These are phyloP conservation scores for Ambrosiella beaveri DNA, from an alignment of 2,329 filamentous ascomycete genomes.

Conservation along the genomic window DNA sequence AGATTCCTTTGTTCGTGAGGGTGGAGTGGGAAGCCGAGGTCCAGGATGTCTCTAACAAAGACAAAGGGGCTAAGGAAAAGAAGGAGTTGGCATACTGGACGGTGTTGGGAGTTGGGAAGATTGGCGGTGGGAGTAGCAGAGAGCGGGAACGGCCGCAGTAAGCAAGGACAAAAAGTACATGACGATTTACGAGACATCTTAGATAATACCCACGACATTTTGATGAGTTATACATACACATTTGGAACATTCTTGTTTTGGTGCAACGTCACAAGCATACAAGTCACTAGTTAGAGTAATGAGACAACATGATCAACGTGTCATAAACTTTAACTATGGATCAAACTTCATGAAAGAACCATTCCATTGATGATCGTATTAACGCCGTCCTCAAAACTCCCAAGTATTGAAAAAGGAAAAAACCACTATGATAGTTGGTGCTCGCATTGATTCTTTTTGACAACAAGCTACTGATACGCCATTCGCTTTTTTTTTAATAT, in stretches of 20 bases:
- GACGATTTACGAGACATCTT: conserved; percentile 12
- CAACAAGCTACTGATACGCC: conserved; percentile 13
- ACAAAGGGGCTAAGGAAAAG: conserved; percentile 53
- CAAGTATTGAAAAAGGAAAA: conserved; percentile 12
- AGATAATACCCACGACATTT: not conserved
- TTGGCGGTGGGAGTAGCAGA: conserved; percentile 32
- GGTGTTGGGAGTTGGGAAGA: conserved; percentile 72
- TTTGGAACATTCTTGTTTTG: not conserved
- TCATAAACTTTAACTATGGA: not conserved
- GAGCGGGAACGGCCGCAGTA: not conserved
- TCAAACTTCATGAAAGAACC: not conserved
- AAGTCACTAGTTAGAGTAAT: no score
- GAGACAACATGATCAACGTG: not conserved
- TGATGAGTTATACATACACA: not conserved
- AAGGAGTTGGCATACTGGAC: conserved; percentile 92
- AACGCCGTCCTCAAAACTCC: not conserved
- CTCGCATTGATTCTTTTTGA: conserved; percentile 12
- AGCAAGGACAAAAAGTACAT: conserved; percentile 26
- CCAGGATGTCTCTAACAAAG: conserved; percentile 38
- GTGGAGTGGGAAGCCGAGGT: conserved; percentile 74
- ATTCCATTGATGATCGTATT: not conserved
- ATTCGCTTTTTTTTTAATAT: conserved; percentile 4
- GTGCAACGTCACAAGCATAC: no score
- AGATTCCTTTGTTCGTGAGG: conserved; percentile 87
- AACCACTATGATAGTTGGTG: conserved; percentile 14